Conservation (phyloP, 345 rosid species). For the Physaria fendleri region DNA sequence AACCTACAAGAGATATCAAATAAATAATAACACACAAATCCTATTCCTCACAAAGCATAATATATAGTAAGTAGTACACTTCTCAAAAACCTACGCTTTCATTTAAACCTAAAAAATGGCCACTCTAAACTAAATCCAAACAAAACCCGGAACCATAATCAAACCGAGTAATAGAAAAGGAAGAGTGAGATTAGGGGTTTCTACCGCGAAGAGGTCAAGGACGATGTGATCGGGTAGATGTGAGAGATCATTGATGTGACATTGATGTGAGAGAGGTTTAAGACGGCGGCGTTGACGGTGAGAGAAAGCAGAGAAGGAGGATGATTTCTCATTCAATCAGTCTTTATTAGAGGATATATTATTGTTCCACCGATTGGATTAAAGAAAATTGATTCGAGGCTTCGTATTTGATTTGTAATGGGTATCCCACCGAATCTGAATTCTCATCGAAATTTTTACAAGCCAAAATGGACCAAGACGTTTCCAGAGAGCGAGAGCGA, state of each 20-base stretch:
- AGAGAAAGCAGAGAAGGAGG: constrained; percentile 72
- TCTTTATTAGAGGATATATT: not conserved
- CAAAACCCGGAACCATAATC: constrained; percentile 1
- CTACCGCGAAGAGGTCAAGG: constrained; percentile 62
- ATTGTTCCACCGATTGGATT: not conserved
- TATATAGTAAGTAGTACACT: not conserved
- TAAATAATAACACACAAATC: too few relatives aligned
- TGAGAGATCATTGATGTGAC: constrained; percentile 74
- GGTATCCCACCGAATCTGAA: too few relatives aligned
- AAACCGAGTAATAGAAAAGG: not conserved
- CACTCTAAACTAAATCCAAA: not conserved
- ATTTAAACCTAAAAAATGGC: not conserved
- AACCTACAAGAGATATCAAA: not conserved
- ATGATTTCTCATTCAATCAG: constrained; percentile 59
- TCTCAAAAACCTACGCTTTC: not conserved
- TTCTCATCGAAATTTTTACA: too few relatives aligned
- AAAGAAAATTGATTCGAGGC: not conserved
- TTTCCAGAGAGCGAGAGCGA: too few relatives aligned
- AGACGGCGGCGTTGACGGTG: constrained; percentile 61
- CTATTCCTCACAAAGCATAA: not conserved
- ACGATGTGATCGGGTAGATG: constrained; percentile 70
- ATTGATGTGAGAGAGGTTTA: constrained; percentile 50
- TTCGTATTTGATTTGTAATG: not conserved
- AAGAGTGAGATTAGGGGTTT: not conserved
- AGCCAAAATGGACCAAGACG: too few relatives aligned